Evolutionary conservation across 2,329 filamentous ascomycete species (phyloP).

Genomic region (Exophiala spinifera): DNA sequence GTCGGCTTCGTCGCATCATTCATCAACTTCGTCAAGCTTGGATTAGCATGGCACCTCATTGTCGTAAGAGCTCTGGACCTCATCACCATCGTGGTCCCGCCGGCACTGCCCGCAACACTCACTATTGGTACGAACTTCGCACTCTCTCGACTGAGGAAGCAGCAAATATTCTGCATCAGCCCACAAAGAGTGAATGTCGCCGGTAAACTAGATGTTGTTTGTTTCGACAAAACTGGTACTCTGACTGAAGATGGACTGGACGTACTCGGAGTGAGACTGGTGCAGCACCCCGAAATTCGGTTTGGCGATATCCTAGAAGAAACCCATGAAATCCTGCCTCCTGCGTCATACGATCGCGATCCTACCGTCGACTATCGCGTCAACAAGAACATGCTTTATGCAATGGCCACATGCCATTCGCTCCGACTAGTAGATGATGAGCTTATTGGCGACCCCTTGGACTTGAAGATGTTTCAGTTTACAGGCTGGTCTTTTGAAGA

Average conservation of each 20-base stretch:
- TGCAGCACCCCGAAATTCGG: conserved; percentile 58
- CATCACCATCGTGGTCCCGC: conserved; percentile 96
- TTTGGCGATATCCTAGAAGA: conserved; percentile 74
- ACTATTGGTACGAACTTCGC: conserved; percentile 98
- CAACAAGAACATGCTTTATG: conserved; percentile 74
- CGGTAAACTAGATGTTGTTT: conserved; percentile 92
- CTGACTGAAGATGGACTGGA: conserved; percentile 94
- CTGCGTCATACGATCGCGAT: conserved; percentile 55
- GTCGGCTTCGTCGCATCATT: conserved; percentile 89
- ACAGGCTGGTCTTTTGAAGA: conserved; percentile 92
- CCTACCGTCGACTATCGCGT: conserved; percentile 58
- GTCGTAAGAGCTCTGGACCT: conserved; percentile 88
- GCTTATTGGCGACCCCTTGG: conserved; percentile 86
- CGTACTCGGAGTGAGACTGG: conserved; percentile 81
- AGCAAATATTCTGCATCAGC: conserved; percentile 95
- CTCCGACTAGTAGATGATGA: conserved; percentile 82
- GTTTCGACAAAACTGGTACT: conserved; percentile 99
- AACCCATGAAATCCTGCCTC: conserved; percentile 57
- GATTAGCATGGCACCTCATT: conserved; percentile 83
- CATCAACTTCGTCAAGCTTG: conserved; percentile 84
- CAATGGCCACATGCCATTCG: conserved; percentile 97
- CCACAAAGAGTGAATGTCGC: conserved; percentile 95
- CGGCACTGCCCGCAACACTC: conserved; percentile 87
- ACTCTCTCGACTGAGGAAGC: conserved; percentile 76
- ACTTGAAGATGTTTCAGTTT: conserved; percentile 98